Evolutionary conservation across 495 filamentous ascomycete genomes (phyloP).

Genomic region (Podospora sp.): DNA sequence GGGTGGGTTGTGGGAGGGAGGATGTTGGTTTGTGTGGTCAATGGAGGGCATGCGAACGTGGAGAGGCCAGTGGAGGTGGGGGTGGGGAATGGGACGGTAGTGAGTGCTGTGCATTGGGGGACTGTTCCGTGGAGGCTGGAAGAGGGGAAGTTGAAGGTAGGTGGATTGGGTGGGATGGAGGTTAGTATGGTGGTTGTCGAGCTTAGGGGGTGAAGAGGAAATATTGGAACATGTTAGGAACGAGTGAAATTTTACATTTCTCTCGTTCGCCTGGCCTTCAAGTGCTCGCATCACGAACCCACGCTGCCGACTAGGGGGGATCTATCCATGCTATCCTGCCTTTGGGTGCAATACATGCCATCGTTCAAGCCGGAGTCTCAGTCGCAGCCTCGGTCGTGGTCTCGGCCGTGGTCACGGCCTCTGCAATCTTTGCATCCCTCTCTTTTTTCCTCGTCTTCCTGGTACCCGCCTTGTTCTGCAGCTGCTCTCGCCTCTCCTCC

Average conservation of each 20-base stretch:
- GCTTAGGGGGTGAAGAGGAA: neutral
- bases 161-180: constrained; percentile 29
- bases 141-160: constrained; percentile 24
- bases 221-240: neutral
- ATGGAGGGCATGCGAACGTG: constrained; percentile 40
- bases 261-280: too few species aligned
- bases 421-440: constrained; percentile 31
- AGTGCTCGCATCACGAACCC: neutral
- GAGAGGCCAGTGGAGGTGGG: constrained; percentile 27
- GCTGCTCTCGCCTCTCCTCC: constrained; percentile 48
- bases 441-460: constrained; percentile 36
- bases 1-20: constrained; percentile 41
- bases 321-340: neutral
- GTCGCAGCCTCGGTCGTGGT: neutral
- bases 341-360: too few species aligned
- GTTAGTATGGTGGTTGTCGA: constrained; percentile 33
- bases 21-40: constrained; percentile 51
- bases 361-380: neutral
- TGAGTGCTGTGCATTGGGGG: constrained; percentile 30
- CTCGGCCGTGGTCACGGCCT: constrained; percentile 3
- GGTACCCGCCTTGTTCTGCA: constrained; percentile 32
- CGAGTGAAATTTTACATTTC: neutral
- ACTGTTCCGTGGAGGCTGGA: constrained; percentile 30
- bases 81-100: constrained; percentile 22
- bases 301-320: neutral